Percentiles rank a stretch among this genome's conserved stretches.
These are phyloP conservation scores for Penicillium sp. DNA, from an alignment of 2,329 filamentous ascomycete genomes.

Conservation along the genomic window DNA sequence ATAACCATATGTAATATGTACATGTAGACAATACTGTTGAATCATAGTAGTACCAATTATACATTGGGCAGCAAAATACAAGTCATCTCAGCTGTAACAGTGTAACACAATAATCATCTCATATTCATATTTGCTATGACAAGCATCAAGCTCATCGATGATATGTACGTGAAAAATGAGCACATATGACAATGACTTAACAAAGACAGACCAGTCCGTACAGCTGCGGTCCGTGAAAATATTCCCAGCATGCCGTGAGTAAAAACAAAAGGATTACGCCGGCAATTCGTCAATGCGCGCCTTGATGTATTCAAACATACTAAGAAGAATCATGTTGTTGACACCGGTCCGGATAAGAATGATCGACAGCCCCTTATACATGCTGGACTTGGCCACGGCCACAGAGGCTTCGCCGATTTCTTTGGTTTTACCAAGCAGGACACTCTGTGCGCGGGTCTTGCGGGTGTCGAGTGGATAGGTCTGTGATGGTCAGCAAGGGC, in stretches of 20 bases:
- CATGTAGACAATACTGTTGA: too few species aligned
- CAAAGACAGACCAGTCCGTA: neutral
- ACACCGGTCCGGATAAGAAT: conserved; percentile 51
- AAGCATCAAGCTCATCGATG: conserved; percentile 24
- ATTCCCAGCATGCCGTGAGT: too few species aligned
- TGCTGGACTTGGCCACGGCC: conserved; percentile 47
- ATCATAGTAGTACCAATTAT: too few species aligned
- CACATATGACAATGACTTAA: neutral
- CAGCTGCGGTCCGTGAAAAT: neutral
- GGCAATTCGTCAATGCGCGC: conserved; percentile 47
- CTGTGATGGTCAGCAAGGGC: conserved; percentile 26
- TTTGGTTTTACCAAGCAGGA: conserved; percentile 47
- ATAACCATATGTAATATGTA: too few species aligned
- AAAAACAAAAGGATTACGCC: conserved; percentile 11
- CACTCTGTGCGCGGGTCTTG: conserved; percentile 54
- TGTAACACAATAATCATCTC: conserved; percentile 4
- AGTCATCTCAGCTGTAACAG: too few species aligned
- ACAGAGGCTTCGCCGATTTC: conserved; percentile 47
- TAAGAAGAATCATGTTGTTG: conserved; percentile 55
- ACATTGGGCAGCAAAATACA: too few species aligned
- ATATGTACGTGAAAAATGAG: conserved; percentile 26
- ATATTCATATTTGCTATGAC: conserved; percentile 23
- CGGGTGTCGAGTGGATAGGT: conserved; percentile 54
- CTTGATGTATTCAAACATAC: conserved; percentile 52
- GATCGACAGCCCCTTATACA: conserved; percentile 54